phyloP scores from a whole-genome alignment of 2,329 filamentous ascomycete species.

The Paraphaeosphaeria minitans region DNA sequence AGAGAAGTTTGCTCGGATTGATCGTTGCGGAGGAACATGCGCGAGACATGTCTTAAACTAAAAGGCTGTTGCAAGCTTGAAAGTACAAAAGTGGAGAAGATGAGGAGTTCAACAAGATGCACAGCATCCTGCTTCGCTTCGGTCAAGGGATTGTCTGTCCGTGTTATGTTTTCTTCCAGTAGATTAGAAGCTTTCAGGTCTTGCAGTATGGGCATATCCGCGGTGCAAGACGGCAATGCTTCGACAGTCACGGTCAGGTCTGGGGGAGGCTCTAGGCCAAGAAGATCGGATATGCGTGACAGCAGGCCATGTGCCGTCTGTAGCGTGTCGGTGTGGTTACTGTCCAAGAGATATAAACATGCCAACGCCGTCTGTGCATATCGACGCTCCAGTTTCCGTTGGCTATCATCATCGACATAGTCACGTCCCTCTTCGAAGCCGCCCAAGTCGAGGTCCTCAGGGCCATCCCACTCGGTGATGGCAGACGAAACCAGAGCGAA shows the following conservation, averaged over 20 bases:
- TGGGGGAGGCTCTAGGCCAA: constrained; percentile 64
- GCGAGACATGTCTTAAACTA: constrained; percentile 54
- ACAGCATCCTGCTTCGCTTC: constrained; percentile 61
- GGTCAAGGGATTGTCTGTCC: constrained; percentile 68
- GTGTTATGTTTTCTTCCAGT: constrained; percentile 57
- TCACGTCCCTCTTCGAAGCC: constrained; percentile 58
- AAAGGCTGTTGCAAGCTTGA: constrained; percentile 48
- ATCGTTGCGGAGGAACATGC: constrained; percentile 68
- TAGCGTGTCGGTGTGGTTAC: constrained; percentile 63
- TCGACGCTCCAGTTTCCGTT: constrained; percentile 63
- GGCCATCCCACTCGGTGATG: constrained; percentile 75
- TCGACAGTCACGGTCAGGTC: constrained; percentile 51
- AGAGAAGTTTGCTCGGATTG: constrained; percentile 67
- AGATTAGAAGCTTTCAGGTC: constrained; percentile 42
- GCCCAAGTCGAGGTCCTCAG: constrained; percentile 71
- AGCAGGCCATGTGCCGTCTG: constrained; percentile 65
- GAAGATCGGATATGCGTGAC: constrained; percentile 62
- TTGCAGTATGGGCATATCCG: constrained; percentile 40
- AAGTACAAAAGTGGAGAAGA: constrained; percentile 56
- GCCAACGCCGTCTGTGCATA: constrained; percentile 73
- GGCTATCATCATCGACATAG: constrained; percentile 65
- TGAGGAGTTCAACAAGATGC: constrained; percentile 65
- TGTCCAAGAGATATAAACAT: constrained; percentile 69
- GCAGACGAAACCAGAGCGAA: constrained; percentile 68
- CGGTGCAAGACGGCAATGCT: constrained; percentile 50